These are phyloP conservation scores for Jatropha podagrica DNA, from an alignment of 441 rosid genomes.

Conservation along the genomic window DNA sequence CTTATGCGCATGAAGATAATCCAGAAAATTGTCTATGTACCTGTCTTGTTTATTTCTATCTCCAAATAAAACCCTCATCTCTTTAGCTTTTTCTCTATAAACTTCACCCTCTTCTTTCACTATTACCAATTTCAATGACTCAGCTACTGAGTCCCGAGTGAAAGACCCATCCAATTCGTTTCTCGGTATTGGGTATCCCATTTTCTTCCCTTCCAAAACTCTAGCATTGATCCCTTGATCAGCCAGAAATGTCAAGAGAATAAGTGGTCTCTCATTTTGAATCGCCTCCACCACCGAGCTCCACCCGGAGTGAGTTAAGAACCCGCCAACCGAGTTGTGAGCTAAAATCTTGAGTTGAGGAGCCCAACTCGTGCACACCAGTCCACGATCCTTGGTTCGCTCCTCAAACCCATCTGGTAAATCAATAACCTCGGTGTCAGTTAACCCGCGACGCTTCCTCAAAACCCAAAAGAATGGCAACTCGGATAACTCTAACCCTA, in stretches of 20 bases:
- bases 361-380: slow-evolving; percentile 19
- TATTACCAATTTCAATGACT: slow-evolving; percentile 21
- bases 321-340: neutral
- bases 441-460: neutral
- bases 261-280: neutral
- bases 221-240: slow-evolving; percentile 19
- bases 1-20: no score
- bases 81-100: slow-evolving; percentile 20
- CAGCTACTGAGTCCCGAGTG: slow-evolving; percentile 6
- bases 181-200: slow-evolving; percentile 20
- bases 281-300: slow-evolving; percentile 25
- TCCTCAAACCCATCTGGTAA: slow-evolving; percentile 14
- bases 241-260: neutral
- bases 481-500: slow-evolving; percentile 3
- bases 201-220: slow-evolving; percentile 17
- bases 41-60: no score
- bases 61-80: slow-evolving; percentile 4
- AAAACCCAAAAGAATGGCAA: slow-evolving; percentile 15
- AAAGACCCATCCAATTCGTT: slow-evolving; percentile 19
- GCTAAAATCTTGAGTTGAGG: slow-evolving; percentile 8
- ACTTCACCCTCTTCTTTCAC: slow-evolving; percentile 15
- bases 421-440: neutral
- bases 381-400: slow-evolving; percentile 1
- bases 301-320: slow-evolving; percentile 17
- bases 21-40: no score